Evolutionary conservation across 108 stramenopile genomes (phyloP).

Genomic region (Skeletonema menzelii): DNA sequence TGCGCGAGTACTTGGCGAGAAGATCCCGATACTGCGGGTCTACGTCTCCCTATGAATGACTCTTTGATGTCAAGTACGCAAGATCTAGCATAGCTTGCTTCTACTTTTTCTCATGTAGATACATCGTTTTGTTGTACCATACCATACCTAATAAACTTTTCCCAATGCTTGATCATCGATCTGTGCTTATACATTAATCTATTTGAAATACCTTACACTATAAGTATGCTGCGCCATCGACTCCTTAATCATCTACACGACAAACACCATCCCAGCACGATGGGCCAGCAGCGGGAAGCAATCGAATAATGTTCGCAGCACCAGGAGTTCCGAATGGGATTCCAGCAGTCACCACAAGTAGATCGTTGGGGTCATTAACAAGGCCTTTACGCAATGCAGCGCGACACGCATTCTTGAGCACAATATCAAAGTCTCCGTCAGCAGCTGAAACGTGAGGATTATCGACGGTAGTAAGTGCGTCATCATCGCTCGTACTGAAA

Average conservation of each 20-base stretch:
- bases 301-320: constrained; percentile 1
- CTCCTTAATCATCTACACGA: constrained; percentile 17
- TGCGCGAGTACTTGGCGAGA: too few relatives aligned
- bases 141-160: too few relatives aligned
- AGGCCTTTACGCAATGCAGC: constrained; percentile 88
- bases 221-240: neutral
- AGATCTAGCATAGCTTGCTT: too few relatives aligned
- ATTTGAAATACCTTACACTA: too few relatives aligned
- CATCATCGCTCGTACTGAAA: constrained; percentile 48
- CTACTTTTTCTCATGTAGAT: too few relatives aligned
- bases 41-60: too few relatives aligned
- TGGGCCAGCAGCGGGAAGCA: neutral
- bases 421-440: constrained; percentile 84
- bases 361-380: constrained; percentile 78
- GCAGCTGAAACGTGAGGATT: constrained; percentile 89
- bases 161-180: neutral
- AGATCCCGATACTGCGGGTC: too few relatives aligned
- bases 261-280: constrained; percentile 29
- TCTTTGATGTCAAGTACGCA: too few relatives aligned
- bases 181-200: too few relatives aligned
- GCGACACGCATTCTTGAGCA: constrained; percentile 78
- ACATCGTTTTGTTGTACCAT: too few relatives aligned
- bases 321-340: constrained; percentile 1
- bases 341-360: constrained; percentile 57
- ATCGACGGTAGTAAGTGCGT: constrained; percentile 80